These are phyloP conservation scores for Penicillium samsonianum DNA, from an alignment of 495 filamentous ascomycete genomes.

Conservation along the genomic window DNA sequence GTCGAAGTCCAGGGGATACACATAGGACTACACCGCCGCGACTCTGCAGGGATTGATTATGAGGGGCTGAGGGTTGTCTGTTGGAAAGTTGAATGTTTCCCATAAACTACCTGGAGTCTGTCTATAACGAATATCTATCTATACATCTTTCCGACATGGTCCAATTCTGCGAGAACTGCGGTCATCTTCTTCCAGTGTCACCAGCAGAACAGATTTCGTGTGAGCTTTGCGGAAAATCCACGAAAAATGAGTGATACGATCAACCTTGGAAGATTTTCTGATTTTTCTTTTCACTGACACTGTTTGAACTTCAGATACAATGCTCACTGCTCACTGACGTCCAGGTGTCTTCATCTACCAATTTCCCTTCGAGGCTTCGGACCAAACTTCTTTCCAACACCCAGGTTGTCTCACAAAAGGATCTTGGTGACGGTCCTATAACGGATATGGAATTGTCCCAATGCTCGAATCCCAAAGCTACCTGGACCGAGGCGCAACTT, in stretches of 20 bases:
- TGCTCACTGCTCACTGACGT: background rate
- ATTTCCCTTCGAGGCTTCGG: background rate
- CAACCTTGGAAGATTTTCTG: too few species aligned
- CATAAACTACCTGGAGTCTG: background rate
- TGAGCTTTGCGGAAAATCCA: too few species aligned
- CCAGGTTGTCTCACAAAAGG: slow-evolving; percentile 7
- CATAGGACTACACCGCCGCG: background rate
- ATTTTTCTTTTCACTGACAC: too few species aligned
- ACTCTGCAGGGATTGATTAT: background rate
- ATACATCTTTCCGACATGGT: background rate
- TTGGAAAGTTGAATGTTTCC: background rate
- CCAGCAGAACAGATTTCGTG: too few species aligned
- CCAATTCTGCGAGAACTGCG: background rate
- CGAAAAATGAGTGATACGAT: too few species aligned
- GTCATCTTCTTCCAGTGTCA: background rate
- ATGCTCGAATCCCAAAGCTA: slow-evolving; percentile 70
- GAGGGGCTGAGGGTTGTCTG: background rate
- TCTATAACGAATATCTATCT: background rate
- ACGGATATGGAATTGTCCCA: slow-evolving; percentile 66
- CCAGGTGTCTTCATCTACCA: background rate
- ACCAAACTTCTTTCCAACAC: background rate
- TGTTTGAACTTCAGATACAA: background rate
- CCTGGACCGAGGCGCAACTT: slow-evolving; percentile 71
- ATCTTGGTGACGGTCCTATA: slow-evolving; percentile 17
- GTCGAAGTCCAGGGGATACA: background rate